A percentile compares a stretch with the other conserved stretches of the same genome.
Evolutionary conservation across 331 rosid species (phyloP).

Genomic region (Malus hybrid): DNA sequence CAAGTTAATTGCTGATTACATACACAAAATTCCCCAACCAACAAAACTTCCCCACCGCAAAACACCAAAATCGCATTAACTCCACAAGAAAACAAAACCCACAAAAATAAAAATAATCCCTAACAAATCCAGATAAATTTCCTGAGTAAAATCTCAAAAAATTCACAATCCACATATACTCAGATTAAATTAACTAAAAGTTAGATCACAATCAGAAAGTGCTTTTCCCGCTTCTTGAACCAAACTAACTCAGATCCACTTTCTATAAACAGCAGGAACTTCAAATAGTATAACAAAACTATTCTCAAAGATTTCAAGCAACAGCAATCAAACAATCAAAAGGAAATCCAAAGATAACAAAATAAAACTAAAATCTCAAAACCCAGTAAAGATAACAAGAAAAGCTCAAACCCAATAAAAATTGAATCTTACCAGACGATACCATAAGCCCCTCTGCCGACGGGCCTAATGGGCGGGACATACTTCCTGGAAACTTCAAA

Average conservation of each 20-base stretch:
- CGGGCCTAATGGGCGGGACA: constrained; percentile 91
- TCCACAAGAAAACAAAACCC: neutral
- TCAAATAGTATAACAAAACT: no score
- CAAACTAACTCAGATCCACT: neutral
- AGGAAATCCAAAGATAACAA: neutral
- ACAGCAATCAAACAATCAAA: neutral
- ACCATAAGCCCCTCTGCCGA: constrained; percentile 96
- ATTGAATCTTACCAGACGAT: constrained; percentile 67
- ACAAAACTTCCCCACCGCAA: neutral
- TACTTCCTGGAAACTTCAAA: constrained; percentile 86
- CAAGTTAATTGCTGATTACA: neutral
- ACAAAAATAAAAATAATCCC: neutral
- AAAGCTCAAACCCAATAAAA: constrained; percentile 1
- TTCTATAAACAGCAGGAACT: neutral
- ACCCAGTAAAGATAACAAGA: no score
- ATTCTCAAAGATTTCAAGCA: neutral
- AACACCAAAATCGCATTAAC: neutral
- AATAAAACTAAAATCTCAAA: neutral
- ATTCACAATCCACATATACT: neutral
- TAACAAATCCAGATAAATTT: neutral
- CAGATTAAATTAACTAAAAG: neutral
- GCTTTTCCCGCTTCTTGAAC: neutral
- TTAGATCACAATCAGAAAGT: neutral
- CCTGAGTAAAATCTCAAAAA: neutral
- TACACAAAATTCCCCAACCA: neutral